Conservation (phyloP, 108 stramenopile species). For the Discostella stelligeroides region DNA sequence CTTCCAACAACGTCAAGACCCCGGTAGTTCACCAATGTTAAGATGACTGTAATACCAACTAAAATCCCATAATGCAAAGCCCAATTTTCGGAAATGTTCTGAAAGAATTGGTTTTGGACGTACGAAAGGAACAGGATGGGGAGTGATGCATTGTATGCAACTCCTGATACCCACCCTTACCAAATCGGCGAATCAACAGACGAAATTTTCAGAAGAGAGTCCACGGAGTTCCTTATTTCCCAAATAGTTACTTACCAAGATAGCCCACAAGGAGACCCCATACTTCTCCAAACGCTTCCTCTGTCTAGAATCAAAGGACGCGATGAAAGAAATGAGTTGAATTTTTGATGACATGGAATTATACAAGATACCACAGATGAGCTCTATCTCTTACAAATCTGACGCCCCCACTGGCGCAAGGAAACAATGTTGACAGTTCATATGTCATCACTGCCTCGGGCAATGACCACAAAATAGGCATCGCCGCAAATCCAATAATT, state of each 20-base stretch:
- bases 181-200: slow-evolving; percentile 44
- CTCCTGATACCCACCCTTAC: slow-evolving; percentile 87
- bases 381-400: slow-evolving; percentile 89
- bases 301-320: slow-evolving; percentile 20
- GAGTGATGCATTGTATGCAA: slow-evolving; percentile 90
- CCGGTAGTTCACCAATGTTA: slow-evolving; percentile 53
- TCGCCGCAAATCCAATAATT: slow-evolving; percentile 76
- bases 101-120: slow-evolving; percentile 57
- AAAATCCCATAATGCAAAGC: slow-evolving; percentile 24
- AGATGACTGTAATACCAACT: slow-evolving; percentile 13
- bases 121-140: slow-evolving; percentile 88
- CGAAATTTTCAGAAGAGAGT: slow-evolving; percentile 26
- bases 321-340: not conserved
- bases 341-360: not conserved
- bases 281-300: slow-evolving; percentile 86
- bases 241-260: slow-evolving; percentile 51
- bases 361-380: not conserved
- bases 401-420: slow-evolving; percentile 89
- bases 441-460: slow-evolving; percentile 94
- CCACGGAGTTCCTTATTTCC: not conserved
- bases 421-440: slow-evolving; percentile 86
- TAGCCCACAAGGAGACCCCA: slow-evolving; percentile 88
- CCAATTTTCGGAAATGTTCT: slow-evolving; percentile 27
- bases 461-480: slow-evolving; percentile 90
- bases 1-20: slow-evolving; percentile 66